phyloP scores from a whole-genome alignment of 306 rosid genomes.

The Quercus aquifolioides region DNA sequence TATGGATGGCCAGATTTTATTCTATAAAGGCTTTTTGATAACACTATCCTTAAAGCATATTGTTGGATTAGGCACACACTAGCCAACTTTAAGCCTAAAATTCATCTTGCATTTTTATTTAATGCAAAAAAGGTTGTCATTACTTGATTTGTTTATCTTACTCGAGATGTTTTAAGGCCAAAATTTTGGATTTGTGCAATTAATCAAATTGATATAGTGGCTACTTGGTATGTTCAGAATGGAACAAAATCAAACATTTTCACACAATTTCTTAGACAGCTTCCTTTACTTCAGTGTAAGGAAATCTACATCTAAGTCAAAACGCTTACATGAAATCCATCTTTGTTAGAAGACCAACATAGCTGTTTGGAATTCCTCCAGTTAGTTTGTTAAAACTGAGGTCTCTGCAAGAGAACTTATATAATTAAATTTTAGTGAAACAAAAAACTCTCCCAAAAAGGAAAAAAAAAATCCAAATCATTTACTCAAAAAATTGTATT shows the following conservation, averaged over 20 bases:
- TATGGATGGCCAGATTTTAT: no score
- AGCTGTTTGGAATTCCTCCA: constrained; percentile 55
- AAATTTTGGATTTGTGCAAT: not conserved
- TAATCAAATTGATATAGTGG: not conserved
- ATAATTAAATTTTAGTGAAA: not conserved
- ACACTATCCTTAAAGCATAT: no score
- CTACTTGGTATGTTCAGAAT: no score
- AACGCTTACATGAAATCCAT: constrained; percentile 46
- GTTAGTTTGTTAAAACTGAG: constrained; percentile 70
- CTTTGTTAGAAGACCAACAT: not conserved
- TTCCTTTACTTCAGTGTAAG: not conserved
- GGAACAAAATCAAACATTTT: no score
- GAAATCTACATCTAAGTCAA: not conserved
- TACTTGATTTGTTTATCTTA: not conserved
- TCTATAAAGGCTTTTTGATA: no score
- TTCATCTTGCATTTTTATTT: not conserved
- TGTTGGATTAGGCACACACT: not conserved
- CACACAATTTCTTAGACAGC: no score
- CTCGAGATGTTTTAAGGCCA: not conserved
- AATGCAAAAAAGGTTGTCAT: not conserved
- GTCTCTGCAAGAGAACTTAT: constrained; percentile 55
- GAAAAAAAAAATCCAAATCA: not conserved
- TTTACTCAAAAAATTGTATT: not conserved
- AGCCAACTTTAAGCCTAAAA: not conserved
- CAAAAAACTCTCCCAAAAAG: not conserved